Conservation (phyloP, 148 eudicot genomes). For the Simmondsia chinensis region DNA sequence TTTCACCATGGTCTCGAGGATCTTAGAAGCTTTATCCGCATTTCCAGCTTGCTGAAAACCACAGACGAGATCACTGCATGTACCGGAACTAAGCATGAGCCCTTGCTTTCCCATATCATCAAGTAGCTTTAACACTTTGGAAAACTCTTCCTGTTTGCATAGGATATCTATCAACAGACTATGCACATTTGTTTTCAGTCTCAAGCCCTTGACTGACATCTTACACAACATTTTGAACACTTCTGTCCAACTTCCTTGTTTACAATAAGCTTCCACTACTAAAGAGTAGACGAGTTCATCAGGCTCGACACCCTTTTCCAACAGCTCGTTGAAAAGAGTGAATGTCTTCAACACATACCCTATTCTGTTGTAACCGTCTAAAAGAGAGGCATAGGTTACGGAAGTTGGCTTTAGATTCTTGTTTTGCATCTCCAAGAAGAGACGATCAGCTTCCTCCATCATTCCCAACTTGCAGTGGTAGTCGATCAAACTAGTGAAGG, state of each 20-base stretch:
- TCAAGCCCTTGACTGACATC: conserved; percentile 36
- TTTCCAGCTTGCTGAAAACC: conserved; percentile 34
- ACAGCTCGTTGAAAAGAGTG: conserved; percentile 53
- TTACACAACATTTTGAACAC: conserved; percentile 45
- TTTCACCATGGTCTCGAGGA: conserved; percentile 34
- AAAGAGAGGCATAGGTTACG: conserved; percentile 55
- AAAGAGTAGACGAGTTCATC: conserved; percentile 41
- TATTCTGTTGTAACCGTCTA: conserved; percentile 42
- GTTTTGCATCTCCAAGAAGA: conserved; percentile 52
- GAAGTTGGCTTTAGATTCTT: conserved; percentile 46
- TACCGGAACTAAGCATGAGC: conserved; percentile 36
- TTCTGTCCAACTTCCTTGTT: conserved; percentile 41
- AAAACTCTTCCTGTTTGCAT: conserved; percentile 27
- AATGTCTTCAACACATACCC: conserved; percentile 50
- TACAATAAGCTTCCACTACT: conserved; percentile 35
- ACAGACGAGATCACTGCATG: conserved; percentile 33
- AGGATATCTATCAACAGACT: conserved; percentile 23
- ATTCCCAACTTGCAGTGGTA: conserved; percentile 47
- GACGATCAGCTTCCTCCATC: conserved; percentile 60
- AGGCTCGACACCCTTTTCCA: conserved; percentile 51
- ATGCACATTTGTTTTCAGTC: conserved; percentile 22
- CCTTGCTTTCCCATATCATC: conserved; percentile 52
- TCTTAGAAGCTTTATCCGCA: conserved; percentile 27
- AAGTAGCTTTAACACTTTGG: conserved; percentile 29
- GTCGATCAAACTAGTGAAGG: conserved; percentile 65